phyloP scores from a whole-genome alignment of 495 filamentous ascomycete species.

The Penicillium antarcticum region DNA sequence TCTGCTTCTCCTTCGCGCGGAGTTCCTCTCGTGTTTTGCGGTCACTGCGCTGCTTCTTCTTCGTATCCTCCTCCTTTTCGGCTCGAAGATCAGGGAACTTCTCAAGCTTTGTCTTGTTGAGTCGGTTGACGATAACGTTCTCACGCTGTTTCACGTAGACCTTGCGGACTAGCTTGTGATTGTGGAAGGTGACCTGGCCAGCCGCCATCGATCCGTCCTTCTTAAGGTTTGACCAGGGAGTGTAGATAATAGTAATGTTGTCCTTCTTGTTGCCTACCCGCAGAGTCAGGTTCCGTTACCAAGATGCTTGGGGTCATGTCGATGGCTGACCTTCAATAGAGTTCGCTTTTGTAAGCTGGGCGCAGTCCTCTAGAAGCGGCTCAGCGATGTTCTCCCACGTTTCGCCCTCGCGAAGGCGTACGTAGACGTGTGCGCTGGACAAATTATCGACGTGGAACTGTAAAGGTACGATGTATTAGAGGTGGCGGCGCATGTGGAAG shows the following conservation, averaged over 20 bases:
- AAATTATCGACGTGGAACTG: conserved; percentile 98
- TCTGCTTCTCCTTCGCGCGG: conserved; percentile 75
- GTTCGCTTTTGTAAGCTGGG: conserved; percentile 95
- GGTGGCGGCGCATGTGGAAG: conserved; percentile 1
- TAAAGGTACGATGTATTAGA: conserved; percentile 14
- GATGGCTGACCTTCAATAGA: conserved; percentile 78
- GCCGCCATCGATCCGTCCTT: conserved; percentile 96
- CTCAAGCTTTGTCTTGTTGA: conserved; percentile 92
- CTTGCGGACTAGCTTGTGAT: conserved; percentile 77
- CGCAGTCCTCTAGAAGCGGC: conserved; percentile 78
- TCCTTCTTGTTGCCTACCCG: conserved; percentile 90
- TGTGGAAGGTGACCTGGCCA: conserved; percentile 93
- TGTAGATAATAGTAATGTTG: conserved; percentile 94
- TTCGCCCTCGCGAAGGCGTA: conserved; percentile 77
- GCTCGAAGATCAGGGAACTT: conserved; percentile 75
- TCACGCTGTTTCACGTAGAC: conserved; percentile 72
- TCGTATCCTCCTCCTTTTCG: conserved; percentile 73
- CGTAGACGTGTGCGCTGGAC: conserved; percentile 93
- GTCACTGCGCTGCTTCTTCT: conserved; percentile 65
- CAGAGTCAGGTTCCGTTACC: neutral
- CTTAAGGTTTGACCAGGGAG: conserved; percentile 93
- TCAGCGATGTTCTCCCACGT: conserved; percentile 79
- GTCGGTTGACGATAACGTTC: conserved; percentile 88
- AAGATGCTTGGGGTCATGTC: neutral
- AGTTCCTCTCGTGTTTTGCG: conserved; percentile 64